These are phyloP conservation scores for Paspalum vaginatum DNA, from an alignment of 176 grass and related monocot species.

Conservation along the genomic window DNA sequence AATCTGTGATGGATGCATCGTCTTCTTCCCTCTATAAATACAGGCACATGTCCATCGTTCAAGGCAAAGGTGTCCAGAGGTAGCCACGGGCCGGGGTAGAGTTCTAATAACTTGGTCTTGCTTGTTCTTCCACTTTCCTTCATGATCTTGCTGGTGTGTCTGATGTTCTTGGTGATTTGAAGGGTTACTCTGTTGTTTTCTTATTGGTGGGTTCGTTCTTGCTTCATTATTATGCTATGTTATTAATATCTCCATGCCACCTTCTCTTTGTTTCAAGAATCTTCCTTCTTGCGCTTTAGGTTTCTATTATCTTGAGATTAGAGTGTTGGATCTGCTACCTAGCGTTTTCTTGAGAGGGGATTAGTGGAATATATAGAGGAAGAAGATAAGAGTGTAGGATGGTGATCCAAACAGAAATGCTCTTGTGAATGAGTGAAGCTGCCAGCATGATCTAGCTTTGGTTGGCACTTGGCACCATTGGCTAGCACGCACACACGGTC, in stretches of 20 bases:
- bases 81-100: background rate
- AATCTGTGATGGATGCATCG: background rate
- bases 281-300: background rate
- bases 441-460: constrained; percentile 81
- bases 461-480: constrained; percentile 22
- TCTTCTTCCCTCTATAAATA: constrained; percentile 47
- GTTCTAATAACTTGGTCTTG: background rate
- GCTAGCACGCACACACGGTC: background rate
- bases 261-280: background rate
- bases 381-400: background rate
- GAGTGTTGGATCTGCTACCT: background rate
- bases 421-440: constrained; percentile 71
- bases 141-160: background rate
- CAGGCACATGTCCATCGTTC: background rate
- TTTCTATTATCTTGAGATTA: background rate
- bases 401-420: constrained; percentile 5
- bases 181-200: background rate
- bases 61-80: background rate
- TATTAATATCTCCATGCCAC: background rate
- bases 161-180: background rate
- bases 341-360: background rate
- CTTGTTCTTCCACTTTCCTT: background rate
- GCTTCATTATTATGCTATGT: background rate
- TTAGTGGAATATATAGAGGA: background rate
- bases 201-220: background rate